Evolutionary conservation across 768 basidiomycete species (phyloP), one percentile per base, ranked within the genome.

Genomic region (Pleurotus platypus): DNA sequence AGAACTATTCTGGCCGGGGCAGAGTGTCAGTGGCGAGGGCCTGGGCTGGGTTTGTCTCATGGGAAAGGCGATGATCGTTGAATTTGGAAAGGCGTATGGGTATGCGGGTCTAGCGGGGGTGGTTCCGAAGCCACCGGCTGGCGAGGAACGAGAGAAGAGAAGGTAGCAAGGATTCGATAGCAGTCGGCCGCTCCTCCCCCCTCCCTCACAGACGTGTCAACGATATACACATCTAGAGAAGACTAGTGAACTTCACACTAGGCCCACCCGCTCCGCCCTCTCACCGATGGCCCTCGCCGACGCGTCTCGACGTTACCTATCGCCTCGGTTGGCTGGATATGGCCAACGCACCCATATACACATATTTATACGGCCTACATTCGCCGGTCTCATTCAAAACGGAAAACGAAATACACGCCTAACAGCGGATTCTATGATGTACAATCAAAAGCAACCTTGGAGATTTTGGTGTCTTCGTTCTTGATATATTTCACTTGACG

Each of bases 11-110:
- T 92, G 90, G 90, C 90, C 90, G 0, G 85, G 85, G 43, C 86
- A 89, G 63, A 76, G 81, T 37, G 75, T 84, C 57, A 87, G 80
- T 27, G 89, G 88, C 43, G 87, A 90, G 68, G 90, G 90, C 49
- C 76, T 92, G 27, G 90, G 86, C 18, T 92, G 90, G 90, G 84
- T 91, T n/a, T 92, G 90, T 68, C 75, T 88, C 26, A 86, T 92
- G 83, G 90, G 89, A 63, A 89, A 87, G 66, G 86, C 89, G 40
- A 92, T 92, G 90, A 83, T 92, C 65, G 84, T 81, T 63, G 90
- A 92, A 65, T 87, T 89, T 63, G 89, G 89, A 60, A 85, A 83
- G 64, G 78, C 83, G 35, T 84, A 86, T 69, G 87, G 86, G 9
- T 92, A 92, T 72, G 75, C 73, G 57, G 88, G 90, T 27, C 69